These are phyloP conservation scores for Dactylellina sp. DNA, from an alignment of 2,329 filamentous ascomycete species.

Conservation along the genomic window DNA sequence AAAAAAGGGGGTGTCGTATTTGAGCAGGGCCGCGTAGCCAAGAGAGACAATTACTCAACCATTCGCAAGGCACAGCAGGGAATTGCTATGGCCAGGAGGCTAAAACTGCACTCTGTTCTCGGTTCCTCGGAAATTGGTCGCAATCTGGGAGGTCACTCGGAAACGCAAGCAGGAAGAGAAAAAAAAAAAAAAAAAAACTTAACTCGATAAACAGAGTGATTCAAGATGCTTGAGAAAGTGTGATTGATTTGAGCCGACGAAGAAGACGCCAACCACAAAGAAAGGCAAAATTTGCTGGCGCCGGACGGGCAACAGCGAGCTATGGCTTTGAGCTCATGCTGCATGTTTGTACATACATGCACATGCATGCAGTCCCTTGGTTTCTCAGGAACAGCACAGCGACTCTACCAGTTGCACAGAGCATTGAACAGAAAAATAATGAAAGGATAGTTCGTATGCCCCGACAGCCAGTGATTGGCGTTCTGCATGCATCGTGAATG, in stretches of 20 bases:
- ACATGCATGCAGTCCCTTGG: not conserved
- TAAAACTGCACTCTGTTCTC: slow-evolving; percentile 29
- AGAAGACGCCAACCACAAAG: too few relatives aligned
- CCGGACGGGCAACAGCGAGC: too few relatives aligned
- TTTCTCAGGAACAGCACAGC: not conserved
- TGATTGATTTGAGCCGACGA: too few relatives aligned
- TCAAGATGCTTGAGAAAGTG: too few relatives aligned
- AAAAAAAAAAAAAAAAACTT: not conserved
- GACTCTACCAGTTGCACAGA: too few relatives aligned
- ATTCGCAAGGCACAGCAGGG: slow-evolving; percentile 29
- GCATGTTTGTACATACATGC: not conserved
- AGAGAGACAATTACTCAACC: slow-evolving; percentile 46
- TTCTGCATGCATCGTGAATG: slow-evolving; percentile 12
- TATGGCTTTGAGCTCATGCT: not conserved
- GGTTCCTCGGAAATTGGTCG: slow-evolving; percentile 39
- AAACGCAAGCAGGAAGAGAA: not conserved
- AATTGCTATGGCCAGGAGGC: slow-evolving; percentile 15
- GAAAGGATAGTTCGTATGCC: too few relatives aligned
- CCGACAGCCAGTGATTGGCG: not conserved
- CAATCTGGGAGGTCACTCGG: slow-evolving; percentile 30
- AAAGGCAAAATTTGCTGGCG: too few relatives aligned
- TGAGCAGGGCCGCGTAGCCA: slow-evolving; percentile 37
- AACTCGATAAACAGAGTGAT: too few relatives aligned
- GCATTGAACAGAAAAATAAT: too few relatives aligned
- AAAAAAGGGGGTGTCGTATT: slow-evolving; percentile 41